Base-by-base conservation (phyloP, 2,329 filamentous ascomycete species). In the Neopestalotiopsis clavispora region DNA sequence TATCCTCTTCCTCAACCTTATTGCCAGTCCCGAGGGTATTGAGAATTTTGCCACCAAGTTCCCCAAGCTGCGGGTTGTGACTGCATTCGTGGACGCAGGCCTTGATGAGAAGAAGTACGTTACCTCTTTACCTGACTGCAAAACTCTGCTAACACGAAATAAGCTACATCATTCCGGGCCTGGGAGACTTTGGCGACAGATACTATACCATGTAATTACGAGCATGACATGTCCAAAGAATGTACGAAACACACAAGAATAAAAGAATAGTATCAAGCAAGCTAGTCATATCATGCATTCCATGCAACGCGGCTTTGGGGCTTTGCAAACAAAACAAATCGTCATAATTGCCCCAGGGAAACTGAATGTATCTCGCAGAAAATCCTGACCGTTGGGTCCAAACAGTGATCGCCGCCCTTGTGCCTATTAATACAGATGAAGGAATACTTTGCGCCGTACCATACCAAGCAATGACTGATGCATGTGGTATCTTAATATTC, bases 51-150 rank as follows among this genome's bases (percentile, higher is more conserved):
- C 95, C 10, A 88, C 92, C 75, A 93, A 92, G 75, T 98, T 97
- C 77, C 95, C 96, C 52, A 94, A 92, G 76, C 86, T 98, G 69
- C 90, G 95, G 72, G 93, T 99, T 23, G 94, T 99, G 63, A 98
- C 96, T 9, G 94, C 96, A 10, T 99, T 99, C 79, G 92, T 99
- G 76, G 96, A 99, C 78, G 89, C 95, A 81, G 95, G 96, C n/a
- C 85, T 99, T 71, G 93, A 99, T 80, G 95, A 97, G 78, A 98
- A 97, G 86, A 98, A 97, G 95, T 98, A 87, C 78, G 90, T 85
- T 59, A 63, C 60, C 38, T 40, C 61, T 58, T 66, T 68, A 59
- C 58, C 12, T 52, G 23, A 28, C 56, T n/a, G n/a, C 34, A 38
- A 68, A 57, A 68, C 74, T 59, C 67, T 73, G 73, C 83, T 85